These are phyloP conservation scores for Poa annua DNA, from an alignment of 176 grass and related monocot species.

Conservation along the genomic window DNA sequence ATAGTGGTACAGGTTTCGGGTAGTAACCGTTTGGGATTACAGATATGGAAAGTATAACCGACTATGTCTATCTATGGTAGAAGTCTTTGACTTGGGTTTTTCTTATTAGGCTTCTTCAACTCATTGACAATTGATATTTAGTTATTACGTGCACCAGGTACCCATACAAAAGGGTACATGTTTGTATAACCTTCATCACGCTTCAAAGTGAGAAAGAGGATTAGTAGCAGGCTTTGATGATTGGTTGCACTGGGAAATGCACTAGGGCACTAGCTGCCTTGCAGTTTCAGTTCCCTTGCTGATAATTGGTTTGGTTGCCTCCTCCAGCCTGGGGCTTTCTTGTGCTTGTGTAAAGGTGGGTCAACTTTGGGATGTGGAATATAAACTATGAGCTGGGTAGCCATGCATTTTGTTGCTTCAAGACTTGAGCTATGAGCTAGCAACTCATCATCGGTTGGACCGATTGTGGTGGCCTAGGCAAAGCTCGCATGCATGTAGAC, in stretches of 20 bases:
- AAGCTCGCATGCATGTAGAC: not conserved
- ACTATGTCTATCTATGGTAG: too few relatives aligned
- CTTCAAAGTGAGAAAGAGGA: slow-evolving; percentile 11
- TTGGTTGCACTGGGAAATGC: slow-evolving; percentile 17
- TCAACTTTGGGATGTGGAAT: slow-evolving; percentile 19
- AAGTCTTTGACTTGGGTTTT: too few relatives aligned
- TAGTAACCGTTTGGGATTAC: too few relatives aligned
- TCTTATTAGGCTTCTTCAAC: too few relatives aligned
- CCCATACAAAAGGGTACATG: too few relatives aligned
- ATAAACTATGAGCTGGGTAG: not conserved
- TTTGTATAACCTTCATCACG: too few relatives aligned
- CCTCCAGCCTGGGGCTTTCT: slow-evolving; percentile 18
- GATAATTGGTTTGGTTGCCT: slow-evolving; percentile 42
- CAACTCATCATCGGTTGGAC: not conserved
- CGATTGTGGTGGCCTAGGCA: not conserved
- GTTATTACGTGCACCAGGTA: too few relatives aligned
- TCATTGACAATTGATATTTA: too few relatives aligned
- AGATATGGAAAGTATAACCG: too few relatives aligned
- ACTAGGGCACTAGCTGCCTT: slow-evolving; percentile 2
- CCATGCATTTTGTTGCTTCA: not conserved
- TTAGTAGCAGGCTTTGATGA: slow-evolving; percentile 21
- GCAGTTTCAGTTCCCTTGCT: slow-evolving; percentile 25
- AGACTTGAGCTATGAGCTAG: slow-evolving; percentile 1
- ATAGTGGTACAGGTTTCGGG: too few relatives aligned
- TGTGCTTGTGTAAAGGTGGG: slow-evolving; percentile 36